These are phyloP conservation scores for Fusarium penzigii DNA, from an alignment of 2,329 filamentous ascomycete genomes.

Conservation along the genomic window DNA sequence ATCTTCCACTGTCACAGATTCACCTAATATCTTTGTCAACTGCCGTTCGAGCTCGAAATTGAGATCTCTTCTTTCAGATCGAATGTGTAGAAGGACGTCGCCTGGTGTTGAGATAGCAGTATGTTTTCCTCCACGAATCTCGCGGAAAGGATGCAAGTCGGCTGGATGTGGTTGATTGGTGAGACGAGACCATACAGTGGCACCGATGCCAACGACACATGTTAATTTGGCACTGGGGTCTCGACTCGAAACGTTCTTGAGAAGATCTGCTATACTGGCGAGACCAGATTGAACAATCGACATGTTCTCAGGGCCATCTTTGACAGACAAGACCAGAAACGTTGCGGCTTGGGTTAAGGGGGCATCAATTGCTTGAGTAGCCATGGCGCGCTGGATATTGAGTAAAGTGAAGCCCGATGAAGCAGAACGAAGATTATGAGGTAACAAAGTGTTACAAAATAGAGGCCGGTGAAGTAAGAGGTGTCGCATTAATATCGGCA, in stretches of 20 bases:
- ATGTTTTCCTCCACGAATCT: conserved; percentile 48
- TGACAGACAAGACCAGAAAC: conserved; percentile 52
- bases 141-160: conserved; percentile 53
- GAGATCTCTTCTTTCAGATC: conserved; percentile 55
- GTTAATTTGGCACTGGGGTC: conserved; percentile 45
- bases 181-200: conserved; percentile 50
- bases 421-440: too few relatives aligned
- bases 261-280: conserved; percentile 44
- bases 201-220: conserved; percentile 58
- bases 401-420: too few relatives aligned
- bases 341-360: conserved; percentile 54
- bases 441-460: too few relatives aligned
- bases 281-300: conserved; percentile 46
- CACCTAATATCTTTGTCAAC: conserved; percentile 49
- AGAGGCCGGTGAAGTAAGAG: too few relatives aligned
- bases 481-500: too few relatives aligned
- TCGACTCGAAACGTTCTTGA: conserved; percentile 56
- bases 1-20: conserved; percentile 49
- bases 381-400: conserved; percentile 6
- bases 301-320: conserved; percentile 35
- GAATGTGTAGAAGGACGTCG: conserved; percentile 60
- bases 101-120: conserved; percentile 57
- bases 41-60: conserved; percentile 61
- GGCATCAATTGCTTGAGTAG: conserved; percentile 46
- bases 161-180: conserved; percentile 45